These are phyloP conservation scores for Cercospora beticola DNA, from an alignment of 2,329 filamentous ascomycete genomes.

Conservation along the genomic window DNA sequence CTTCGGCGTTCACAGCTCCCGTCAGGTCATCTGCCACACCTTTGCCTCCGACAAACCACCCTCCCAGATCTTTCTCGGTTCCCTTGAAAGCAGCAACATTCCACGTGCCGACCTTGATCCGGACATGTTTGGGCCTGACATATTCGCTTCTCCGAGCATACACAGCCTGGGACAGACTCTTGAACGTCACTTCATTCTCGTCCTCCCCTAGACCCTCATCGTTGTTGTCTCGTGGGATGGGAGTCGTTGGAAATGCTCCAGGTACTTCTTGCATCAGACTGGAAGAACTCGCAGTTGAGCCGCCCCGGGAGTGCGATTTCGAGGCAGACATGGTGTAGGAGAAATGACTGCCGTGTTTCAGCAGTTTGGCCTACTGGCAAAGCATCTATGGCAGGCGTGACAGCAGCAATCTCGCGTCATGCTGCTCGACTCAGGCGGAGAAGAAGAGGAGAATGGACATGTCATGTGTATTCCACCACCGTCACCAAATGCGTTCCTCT, in stretches of 20 bases:
- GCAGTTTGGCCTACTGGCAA: not conserved
- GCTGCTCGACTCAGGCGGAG: not conserved
- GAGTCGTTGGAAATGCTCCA: constrained; percentile 47
- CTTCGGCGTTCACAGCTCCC: constrained; percentile 45
- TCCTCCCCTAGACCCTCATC: constrained; percentile 22
- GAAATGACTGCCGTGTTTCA: not conserved
- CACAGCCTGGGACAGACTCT: constrained; percentile 57
- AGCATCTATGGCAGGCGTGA: not conserved
- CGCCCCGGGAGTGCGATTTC: constrained; percentile 25
- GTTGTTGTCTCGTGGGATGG: constrained; percentile 9
- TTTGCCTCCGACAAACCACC: constrained; percentile 81
- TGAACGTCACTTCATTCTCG: constrained; percentile 24
- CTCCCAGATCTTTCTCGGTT: constrained; percentile 81
- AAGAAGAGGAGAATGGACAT: not conserved
- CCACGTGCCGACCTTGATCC: constrained; percentile 91
- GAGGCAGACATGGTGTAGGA: constrained; percentile 19
- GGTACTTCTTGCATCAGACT: constrained; percentile 48
- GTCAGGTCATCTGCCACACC: constrained; percentile 66
- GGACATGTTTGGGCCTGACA: constrained; percentile 69
- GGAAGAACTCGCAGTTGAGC: constrained; percentile 28
- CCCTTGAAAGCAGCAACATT: constrained; percentile 85
- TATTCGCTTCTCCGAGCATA: constrained; percentile 77
- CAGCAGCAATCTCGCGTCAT: constrained; percentile 1
- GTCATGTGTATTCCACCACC: not conserved
- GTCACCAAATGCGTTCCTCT: not conserved